These are phyloP conservation scores for Magnolia kwangsiensis DNA, from an alignment of 164 flowering plant species.

Conservation along the genomic window DNA sequence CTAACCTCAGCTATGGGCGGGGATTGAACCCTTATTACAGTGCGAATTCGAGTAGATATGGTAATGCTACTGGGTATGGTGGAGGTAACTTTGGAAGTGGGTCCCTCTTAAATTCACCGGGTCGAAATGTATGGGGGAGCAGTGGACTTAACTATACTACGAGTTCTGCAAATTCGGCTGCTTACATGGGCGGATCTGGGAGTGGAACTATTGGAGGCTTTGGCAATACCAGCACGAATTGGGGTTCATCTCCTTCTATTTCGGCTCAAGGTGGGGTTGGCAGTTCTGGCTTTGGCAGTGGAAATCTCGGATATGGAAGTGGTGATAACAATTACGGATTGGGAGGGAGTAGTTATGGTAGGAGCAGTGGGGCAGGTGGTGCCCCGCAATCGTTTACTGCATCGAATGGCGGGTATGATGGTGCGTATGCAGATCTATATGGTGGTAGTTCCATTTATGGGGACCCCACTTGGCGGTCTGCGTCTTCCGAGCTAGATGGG, in stretches of 20 bases:
- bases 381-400: constrained; percentile 32
- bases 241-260: constrained; percentile 48
- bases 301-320: constrained; percentile 51
- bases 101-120: constrained; percentile 55
- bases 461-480: constrained; percentile 67
- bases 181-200: constrained; percentile 47
- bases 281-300: constrained; percentile 31
- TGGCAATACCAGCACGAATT: constrained; percentile 38
- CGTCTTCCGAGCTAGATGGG: constrained; percentile 50
- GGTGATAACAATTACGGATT: constrained; percentile 47
- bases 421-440: constrained; percentile 47
- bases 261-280: constrained; percentile 51
- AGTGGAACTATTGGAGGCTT: constrained; percentile 49
- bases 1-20: constrained; percentile 46
- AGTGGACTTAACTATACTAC: constrained; percentile 55
- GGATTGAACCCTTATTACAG: constrained; percentile 42
- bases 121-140: constrained; percentile 72
- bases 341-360: constrained; percentile 53
- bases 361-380: constrained; percentile 41
- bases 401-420: constrained; percentile 56
- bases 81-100: constrained; percentile 56
- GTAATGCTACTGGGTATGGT: constrained; percentile 52
- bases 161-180: constrained; percentile 37
- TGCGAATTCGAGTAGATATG: constrained; percentile 48
- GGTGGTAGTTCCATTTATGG: constrained; percentile 54